Evolutionary conservation across 257 asterid species (phyloP), one percentile per base, ranked within the genome.

Genomic region (Ballota nigra): DNA sequence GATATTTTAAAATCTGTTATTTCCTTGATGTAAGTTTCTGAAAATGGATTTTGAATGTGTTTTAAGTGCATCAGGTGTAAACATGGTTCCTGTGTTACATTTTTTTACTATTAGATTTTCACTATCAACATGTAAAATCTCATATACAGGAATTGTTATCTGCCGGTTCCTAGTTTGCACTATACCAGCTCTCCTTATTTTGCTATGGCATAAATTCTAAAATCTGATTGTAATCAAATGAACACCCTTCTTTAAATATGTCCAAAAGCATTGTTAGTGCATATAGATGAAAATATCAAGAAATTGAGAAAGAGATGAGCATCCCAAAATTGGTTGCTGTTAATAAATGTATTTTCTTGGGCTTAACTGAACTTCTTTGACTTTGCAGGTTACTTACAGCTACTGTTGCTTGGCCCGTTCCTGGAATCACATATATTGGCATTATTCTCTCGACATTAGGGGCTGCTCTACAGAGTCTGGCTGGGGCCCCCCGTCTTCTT

Each of bases 401-500:
- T 52, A 86, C 97, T 66, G 93, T 94, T 78, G 97, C 99, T 71
- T 94, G 99, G 99, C 99, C 99, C 72, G 82, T 86, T 74, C 98
- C 99, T 20, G 91, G 93, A 31, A 83, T 91, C 72, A 90, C 85
- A 18, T 88, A 94, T 80, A 66, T 94, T 69, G 99, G 99, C 64
- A 94, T 94, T 70, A 94, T 94, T 61, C 98, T 94, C 72, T 94
- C 99, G 56, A 94, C 99, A 77, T 86, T 94, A 77, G 99, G 99
- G 33, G 99, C 99, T 76, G 99, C 99, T 78, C 88, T 94, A 71
- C 99, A 94, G 81, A 94, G 99, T 77, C 78, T 94, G 75, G 90
- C 98, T 15, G 99, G 99, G 19, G 99, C 99, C 20, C 99, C 99
- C 10, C 97, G 98, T 56, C 97, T 94, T 68, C 99, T 94, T 75